Conservation (phyloP, 495 filamentous ascomycete genomes). For the Oidiodendron maius region DNA sequence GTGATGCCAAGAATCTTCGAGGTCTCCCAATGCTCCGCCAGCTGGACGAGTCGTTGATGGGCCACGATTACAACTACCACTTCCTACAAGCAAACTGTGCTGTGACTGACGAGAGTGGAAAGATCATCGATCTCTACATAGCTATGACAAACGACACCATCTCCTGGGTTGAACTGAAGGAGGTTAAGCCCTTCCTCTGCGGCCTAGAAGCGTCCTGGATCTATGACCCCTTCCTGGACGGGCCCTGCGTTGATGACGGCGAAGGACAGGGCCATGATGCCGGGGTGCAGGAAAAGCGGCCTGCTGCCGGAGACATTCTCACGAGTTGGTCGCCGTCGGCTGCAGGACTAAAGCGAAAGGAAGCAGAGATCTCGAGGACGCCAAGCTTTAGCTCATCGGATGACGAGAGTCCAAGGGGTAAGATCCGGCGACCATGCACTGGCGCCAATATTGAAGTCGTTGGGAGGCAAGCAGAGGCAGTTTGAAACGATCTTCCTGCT, state of each 20-base stretch:
- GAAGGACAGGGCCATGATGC: constrained; percentile 5
- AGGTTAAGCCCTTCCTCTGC: constrained; percentile 37
- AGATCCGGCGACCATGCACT: constrained; percentile 12
- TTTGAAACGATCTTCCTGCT: constrained; percentile 11
- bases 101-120: constrained; percentile 41
- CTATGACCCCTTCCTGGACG: constrained; percentile 41
- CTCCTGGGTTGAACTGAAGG: constrained; percentile 36
- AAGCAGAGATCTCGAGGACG: constrained; percentile 41
- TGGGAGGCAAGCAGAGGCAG: constrained; percentile 15
- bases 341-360: constrained; percentile 31
- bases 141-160: constrained; percentile 44
- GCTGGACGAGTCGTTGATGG: constrained; percentile 33
- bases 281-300: constrained; percentile 23
- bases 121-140: constrained; percentile 50
- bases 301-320: constrained; percentile 44
- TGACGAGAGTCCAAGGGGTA: constrained; percentile 14
- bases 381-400: constrained; percentile 33
- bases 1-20: constrained; percentile 44
- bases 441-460: constrained; percentile 17
- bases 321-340: constrained; percentile 26
- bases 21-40: constrained; percentile 51
- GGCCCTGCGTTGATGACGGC: constrained; percentile 7
- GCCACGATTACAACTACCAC: constrained; percentile 33
- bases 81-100: constrained; percentile 44
- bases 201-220: constrained; percentile 46